Base-by-base conservation (phyloP, 176 grass and related monocot species). In the Oryza australiensis region DNA sequence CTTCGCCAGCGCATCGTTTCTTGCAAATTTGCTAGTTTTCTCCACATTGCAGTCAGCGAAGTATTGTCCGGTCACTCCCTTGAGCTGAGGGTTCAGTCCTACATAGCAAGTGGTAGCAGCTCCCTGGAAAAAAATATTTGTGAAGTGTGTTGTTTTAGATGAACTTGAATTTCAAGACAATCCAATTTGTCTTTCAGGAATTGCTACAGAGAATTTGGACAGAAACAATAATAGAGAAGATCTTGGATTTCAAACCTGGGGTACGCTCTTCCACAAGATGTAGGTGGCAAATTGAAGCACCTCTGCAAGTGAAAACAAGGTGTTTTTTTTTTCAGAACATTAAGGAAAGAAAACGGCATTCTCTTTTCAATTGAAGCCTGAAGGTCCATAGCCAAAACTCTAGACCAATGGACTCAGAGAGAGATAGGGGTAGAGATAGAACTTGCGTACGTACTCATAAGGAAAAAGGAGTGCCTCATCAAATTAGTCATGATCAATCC, bases 401-500 rank as follows among this genome's bases (percentile, higher is more conserved):
- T 69, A 74, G 12, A 75, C 41, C 70, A 57, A 2, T 64, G 14
- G 14, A 57, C 55, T 76, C 26, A 70, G 7, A 43, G 13, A 27
- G 71, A 22, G 20, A 57, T n/a, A n/a, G 18, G 7, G 13, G 10
- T 7, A 22, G 15, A 83, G 55, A n/a, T 9, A 9, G 27, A 71
- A 33, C 26, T 34, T 23, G 43, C 62, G 8, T 24, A 8, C 92
- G 74, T 98, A 98, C 95, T 93, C 90, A 98, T 93, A 49, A 93
- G 71, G 86, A 84, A 51, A 59, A 82, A 86, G 27, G 95, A 94
- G 69, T 98, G 95, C 78, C 92, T 91, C 92, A 93, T 91, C 87
- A 98, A 86, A 89, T 94, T 93, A 26, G 95, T 98, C 95, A 93
- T 91, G 87, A 98, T 98, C 80, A 98, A 57, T 84, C 95, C 95